These are phyloP conservation scores for Rheum nobile DNA, from an alignment of 148 eudicot genomes.

Conservation along the genomic window DNA sequence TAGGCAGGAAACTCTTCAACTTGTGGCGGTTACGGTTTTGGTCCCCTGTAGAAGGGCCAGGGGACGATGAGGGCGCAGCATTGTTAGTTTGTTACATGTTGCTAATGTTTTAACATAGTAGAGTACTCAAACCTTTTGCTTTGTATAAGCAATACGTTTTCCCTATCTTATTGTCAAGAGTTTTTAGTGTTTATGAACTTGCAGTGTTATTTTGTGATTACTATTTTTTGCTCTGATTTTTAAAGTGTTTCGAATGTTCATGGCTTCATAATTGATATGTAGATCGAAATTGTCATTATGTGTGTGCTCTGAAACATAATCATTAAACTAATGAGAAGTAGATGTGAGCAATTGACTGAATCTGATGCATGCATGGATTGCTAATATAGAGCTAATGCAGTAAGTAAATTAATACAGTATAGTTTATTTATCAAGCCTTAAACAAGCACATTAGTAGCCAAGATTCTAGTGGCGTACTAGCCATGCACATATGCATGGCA, in stretches of 20 bases:
- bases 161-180: neutral
- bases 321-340: neutral
- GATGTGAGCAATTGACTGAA: neutral
- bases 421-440: neutral
- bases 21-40: neutral
- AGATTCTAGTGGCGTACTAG: neutral
- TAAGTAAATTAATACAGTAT: neutral
- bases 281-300: too few relatives aligned
- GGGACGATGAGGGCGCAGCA: neutral
- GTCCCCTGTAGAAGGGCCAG: neutral
- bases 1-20: neutral
- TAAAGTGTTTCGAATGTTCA: neutral
- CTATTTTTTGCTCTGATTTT: neutral
- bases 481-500: conserved; percentile 2
- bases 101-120: neutral
- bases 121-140: neutral
- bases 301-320: neutral
- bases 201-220: neutral
- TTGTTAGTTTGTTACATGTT: neutral
- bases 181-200: neutral
- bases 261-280: too few relatives aligned
- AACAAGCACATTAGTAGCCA: neutral
- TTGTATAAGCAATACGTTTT: neutral
- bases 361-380: neutral
- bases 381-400: neutral